phyloP scores from a whole-genome alignment of 2,329 filamentous ascomycete genomes.

The Colletotrichum brevisporum region DNA sequence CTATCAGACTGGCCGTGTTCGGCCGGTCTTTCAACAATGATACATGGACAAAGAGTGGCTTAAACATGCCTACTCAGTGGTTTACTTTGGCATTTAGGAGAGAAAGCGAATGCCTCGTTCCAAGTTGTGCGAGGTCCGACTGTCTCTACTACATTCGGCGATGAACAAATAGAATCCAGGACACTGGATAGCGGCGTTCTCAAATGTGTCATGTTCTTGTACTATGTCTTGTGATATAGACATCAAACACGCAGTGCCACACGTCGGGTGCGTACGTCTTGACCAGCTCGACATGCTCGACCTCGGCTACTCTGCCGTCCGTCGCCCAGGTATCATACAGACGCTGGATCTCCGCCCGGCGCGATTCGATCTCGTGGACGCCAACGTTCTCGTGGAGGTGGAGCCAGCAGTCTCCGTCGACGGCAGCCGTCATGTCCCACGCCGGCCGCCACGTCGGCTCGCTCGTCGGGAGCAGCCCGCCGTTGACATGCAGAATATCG shows the following conservation, averaged over 20 bases:
- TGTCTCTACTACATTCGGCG: too few species aligned
- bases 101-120: too few species aligned
- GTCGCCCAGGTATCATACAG: conserved; percentile 58
- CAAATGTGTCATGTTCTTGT: conserved; percentile 28
- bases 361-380: conserved; percentile 64
- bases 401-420: conserved; percentile 64
- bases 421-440: conserved; percentile 57
- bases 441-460: conserved; percentile 66
- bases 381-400: conserved; percentile 79
- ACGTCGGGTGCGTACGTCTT: conserved; percentile 79
- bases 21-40: conserved; percentile 30
- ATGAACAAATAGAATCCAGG: too few species aligned
- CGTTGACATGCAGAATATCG: conserved; percentile 72
- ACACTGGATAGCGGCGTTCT: too few species aligned
- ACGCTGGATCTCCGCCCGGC: conserved; percentile 62
- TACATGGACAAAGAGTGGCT: background rate
- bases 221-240: conserved; percentile 58
- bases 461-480: conserved; percentile 74
- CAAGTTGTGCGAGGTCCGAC: too few species aligned
- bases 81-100: background rate
- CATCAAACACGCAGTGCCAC: conserved; percentile 79
- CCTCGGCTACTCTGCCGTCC: conserved; percentile 48
- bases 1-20: background rate
- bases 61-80: background rate
- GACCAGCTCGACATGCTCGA: conserved; percentile 74